phyloP scores from a whole-genome alignment of 2,329 filamentous ascomycete species.

The Orbilia blumenaviensis region DNA sequence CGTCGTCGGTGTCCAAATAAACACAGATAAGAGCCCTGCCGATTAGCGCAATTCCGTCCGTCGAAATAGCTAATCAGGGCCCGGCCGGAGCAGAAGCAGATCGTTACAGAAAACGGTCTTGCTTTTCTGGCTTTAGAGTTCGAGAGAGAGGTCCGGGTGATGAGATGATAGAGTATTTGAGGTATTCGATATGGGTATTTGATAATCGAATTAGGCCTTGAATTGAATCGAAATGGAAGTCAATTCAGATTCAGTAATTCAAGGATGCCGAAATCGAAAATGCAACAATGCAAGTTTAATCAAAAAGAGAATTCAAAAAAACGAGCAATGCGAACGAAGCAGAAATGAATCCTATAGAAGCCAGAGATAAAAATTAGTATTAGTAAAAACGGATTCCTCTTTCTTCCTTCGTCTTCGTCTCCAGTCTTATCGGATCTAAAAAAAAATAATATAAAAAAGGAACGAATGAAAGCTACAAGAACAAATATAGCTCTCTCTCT shows the following conservation, averaged over 20 bases:
- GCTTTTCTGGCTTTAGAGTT: constrained; percentile 21
- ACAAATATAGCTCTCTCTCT: too few relatives aligned
- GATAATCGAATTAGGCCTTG: too few relatives aligned
- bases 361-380: neutral
- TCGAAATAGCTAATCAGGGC: too few relatives aligned
- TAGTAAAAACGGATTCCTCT: neutral
- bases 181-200: too few relatives aligned
- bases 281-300: constrained; percentile 12
- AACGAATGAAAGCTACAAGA: neutral
- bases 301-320: neutral
- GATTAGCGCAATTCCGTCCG: neutral
- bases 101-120: constrained; percentile 31
- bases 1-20: too few relatives aligned
- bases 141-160: neutral
- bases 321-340: neutral
- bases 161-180: neutral
- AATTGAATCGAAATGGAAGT: neutral
- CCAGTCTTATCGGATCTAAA: too few relatives aligned
- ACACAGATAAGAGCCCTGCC: neutral
- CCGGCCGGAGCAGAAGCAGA: constrained; percentile 2
- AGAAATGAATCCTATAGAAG: constrained; percentile 12
- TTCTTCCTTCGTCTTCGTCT: neutral
- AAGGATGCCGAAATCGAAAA: constrained; percentile 17
- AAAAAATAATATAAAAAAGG: neutral
- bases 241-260: too few relatives aligned